A percentile compares a stretch with the other conserved stretches of the same genome.
Evolutionary conservation across 2,329 filamentous ascomycete species (phyloP).

Genomic region (Canariomyces notabilis): DNA sequence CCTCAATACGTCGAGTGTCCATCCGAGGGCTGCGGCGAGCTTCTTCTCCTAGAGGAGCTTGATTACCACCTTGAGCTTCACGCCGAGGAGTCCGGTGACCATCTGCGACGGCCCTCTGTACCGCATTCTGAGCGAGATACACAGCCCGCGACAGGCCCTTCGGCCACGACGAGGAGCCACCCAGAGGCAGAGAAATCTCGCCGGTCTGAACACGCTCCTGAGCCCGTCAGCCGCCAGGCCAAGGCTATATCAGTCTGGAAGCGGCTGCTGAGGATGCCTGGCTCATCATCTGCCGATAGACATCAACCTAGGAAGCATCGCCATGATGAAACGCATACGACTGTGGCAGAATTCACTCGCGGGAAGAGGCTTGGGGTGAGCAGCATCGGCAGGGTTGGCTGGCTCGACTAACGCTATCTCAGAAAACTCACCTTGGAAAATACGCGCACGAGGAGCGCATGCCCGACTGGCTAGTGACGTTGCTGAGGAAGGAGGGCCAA

Average conservation of each 20-base stretch:
- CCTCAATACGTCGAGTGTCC: conserved; percentile 48
- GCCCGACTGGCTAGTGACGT: conserved; percentile 61
- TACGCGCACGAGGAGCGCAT: conserved; percentile 70
- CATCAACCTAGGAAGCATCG: conserved; percentile 1
- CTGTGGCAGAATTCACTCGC: background rate
- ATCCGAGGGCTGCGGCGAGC: conserved; percentile 54
- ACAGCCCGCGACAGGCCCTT: background rate
- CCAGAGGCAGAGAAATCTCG: conserved; percentile 17
- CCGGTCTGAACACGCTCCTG: conserved; percentile 5
- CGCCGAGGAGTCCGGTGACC: conserved; percentile 41
- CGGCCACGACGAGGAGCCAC: conserved; percentile 13
- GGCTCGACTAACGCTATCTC: background rate
- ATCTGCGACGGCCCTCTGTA: background rate
- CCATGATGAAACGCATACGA: conserved; percentile 3
- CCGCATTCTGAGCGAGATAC: background rate
- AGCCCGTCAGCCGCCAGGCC: conserved; percentile 15
- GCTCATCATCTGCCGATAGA: conserved; percentile 22
- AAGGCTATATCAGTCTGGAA: conserved; percentile 30
- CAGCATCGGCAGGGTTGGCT: background rate
- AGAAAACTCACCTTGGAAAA: conserved; percentile 61
- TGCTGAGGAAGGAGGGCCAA: conserved; percentile 57
- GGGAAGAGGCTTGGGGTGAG: conserved; percentile 24
- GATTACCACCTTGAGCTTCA: conserved; percentile 58
- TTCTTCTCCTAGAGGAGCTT: conserved; percentile 47
- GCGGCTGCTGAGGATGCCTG: conserved; percentile 23